Evolutionary conservation across 1,139 yeast genomes (phyloP), one percentile per base, ranked within the genome.

Genomic region (Taphrina pruni): DNA sequence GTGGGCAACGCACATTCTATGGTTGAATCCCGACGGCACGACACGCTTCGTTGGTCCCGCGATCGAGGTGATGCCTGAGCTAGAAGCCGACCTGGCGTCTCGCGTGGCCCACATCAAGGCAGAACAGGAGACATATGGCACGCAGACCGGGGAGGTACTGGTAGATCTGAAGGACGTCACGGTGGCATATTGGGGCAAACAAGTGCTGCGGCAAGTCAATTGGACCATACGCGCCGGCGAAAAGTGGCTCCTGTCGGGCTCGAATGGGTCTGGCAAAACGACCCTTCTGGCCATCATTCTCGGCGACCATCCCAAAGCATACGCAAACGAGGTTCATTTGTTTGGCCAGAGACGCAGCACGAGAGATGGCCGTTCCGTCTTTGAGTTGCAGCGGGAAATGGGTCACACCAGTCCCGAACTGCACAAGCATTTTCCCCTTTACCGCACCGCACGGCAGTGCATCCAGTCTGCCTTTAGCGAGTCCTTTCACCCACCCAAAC

Each of bases 271-370:
- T 0, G 99, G 99, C 0, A 94, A 94, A 76, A 89, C 97, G 3
- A 94, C 99, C 0, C 79, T 94, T 21, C 79, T 94, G 20, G 87
- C 97, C 1, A 78, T 94, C 55, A 82, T 94, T 48, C 91, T 97
- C 0, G 94, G 97, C 1, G 99, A 94, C 75, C 99, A 94, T 76
- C 99, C 99, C 0, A 97, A 94, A 77, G 88, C 97, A 0, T 94
- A 98, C 98, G 87, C 86, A 74, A 84, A 87, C 3, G 86, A 85
- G 38, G 83, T 94, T 55, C 78, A 82, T 21, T 83, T 92, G 70
- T 81, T 88, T 75, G 95, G 94, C 0, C 78, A 78, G 38, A 62
- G 65, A 66, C 72, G 35, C 58, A 84, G 86, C n/a, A 82, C 97
- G 62, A 84, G 84, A 72, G 87, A 93, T 0, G 97, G 97, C 5